phyloP scores from a whole-genome alignment of 176 grass and related monocot species.

The Oryza punctata region DNA sequence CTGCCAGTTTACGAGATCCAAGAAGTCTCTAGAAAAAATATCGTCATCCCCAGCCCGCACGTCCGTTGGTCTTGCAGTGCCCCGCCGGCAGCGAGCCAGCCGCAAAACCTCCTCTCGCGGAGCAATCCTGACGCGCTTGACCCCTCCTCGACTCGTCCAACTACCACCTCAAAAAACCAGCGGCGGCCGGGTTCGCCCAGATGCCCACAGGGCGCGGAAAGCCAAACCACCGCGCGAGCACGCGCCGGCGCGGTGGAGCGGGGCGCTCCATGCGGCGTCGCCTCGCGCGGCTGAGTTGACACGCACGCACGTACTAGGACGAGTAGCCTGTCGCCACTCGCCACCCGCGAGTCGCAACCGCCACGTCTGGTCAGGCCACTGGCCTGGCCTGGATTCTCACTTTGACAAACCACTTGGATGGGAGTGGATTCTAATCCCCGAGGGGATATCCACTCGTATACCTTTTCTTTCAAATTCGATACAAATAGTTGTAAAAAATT shows the following conservation, averaged over 20 bases:
- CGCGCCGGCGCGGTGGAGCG: background rate
- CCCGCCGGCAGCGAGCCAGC: background rate
- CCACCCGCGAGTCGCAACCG: background rate
- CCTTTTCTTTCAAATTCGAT: no score
- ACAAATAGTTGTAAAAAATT: no score
- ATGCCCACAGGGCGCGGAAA: background rate
- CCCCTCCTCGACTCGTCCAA: background rate
- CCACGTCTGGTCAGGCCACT: background rate
- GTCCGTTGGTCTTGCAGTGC: background rate
- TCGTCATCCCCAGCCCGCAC: background rate
- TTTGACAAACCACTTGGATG: constrained; percentile 4
- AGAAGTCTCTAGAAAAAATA: constrained; percentile 39
- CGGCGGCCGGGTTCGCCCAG: background rate
- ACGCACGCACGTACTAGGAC: background rate
- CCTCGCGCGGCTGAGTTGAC: background rate
- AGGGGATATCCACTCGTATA: no score
- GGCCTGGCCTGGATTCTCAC: background rate
- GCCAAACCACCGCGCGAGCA: background rate
- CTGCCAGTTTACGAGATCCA: background rate
- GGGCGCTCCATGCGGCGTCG: background rate
- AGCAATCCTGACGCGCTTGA: background rate
- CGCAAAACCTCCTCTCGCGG: background rate
- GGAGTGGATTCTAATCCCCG: no score
- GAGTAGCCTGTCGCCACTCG: background rate
- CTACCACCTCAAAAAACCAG: constrained; percentile 25